Evolutionary conservation across 352 stramenopile genomes (phyloP).

Genomic region (Globisporangium spiculum): DNA sequence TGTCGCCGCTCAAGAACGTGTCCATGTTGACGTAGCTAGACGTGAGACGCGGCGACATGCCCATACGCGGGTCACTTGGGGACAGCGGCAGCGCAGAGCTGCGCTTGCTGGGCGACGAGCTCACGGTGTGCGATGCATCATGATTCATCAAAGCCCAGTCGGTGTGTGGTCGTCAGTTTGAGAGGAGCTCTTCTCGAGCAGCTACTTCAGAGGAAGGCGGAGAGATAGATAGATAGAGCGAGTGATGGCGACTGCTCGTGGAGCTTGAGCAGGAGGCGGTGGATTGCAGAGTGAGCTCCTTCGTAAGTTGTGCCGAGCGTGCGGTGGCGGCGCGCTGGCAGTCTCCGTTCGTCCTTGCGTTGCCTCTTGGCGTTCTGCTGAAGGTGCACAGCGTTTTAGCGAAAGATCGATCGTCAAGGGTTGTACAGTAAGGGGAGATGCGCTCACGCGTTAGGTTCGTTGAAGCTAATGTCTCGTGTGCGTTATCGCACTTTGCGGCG

Average conservation of each 20-base stretch:
- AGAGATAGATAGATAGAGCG: no score
- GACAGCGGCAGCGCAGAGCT: background rate
- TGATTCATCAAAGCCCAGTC: conserved; percentile 7
- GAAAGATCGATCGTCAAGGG: no score
- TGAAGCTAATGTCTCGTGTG: no score
- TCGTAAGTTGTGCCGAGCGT: no score
- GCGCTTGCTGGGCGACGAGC: background rate
- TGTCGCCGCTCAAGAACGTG: background rate
- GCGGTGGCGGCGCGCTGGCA: background rate
- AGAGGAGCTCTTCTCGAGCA: background rate
- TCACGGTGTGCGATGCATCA: background rate
- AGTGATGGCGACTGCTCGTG: background rate
- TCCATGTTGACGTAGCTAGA: conserved; percentile 15
- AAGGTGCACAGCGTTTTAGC: no score
- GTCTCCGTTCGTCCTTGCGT: background rate
- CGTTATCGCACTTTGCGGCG: no score
- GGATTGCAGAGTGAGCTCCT: background rate
- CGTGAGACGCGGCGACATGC: conserved; percentile 20
- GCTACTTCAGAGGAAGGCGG: background rate
- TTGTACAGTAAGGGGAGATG: no score
- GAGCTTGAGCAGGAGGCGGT: background rate
- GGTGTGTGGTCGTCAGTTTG: background rate
- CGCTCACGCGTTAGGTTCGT: no score
- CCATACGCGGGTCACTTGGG: conserved; percentile 16
- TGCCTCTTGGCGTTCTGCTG: background rate